Percentiles rank a stretch among this genome's conserved stretches.
Evolutionary conservation across 441 rosid genomes (phyloP).

Genomic region (Pelargonium citronellum): DNA sequence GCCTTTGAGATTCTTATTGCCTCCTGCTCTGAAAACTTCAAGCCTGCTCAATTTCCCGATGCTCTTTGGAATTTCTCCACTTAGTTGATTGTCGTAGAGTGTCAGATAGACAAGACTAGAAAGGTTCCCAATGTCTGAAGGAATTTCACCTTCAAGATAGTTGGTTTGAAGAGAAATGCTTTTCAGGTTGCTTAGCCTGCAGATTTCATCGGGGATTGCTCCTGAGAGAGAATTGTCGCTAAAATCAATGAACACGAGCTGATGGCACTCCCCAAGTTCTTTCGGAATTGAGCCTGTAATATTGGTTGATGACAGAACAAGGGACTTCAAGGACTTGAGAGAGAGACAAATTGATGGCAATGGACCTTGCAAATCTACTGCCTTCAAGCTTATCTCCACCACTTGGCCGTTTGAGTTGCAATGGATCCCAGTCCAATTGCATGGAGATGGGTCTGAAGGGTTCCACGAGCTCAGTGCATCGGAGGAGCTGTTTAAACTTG

Average conservation of each 20-base stretch:
- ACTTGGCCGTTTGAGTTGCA: slow-evolving; percentile 60
- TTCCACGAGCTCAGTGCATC: slow-evolving; percentile 53
- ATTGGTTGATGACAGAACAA: slow-evolving; percentile 59
- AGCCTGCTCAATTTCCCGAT: slow-evolving; percentile 59
- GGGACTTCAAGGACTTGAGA: slow-evolving; percentile 49
- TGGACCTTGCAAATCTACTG: slow-evolving; percentile 56
- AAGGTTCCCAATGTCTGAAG: slow-evolving; percentile 54
- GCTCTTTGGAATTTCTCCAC: slow-evolving; percentile 62
- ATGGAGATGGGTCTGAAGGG: slow-evolving; percentile 42
- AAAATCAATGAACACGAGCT: slow-evolving; percentile 51
- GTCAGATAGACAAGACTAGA: slow-evolving; percentile 52
- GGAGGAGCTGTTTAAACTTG: slow-evolving; percentile 45
- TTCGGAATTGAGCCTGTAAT: slow-evolving; percentile 65
- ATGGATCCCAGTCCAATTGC: slow-evolving; percentile 69
- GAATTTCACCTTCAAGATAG: slow-evolving; percentile 72
- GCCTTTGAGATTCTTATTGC: slow-evolving; percentile 76
- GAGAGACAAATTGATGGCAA: slow-evolving; percentile 53
- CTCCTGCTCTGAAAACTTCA: slow-evolving; percentile 64
- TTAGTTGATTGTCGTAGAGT: slow-evolving; percentile 68
- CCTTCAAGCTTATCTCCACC: slow-evolving; percentile 50
- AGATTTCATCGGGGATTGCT: slow-evolving; percentile 58
- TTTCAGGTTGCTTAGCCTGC: slow-evolving; percentile 50
- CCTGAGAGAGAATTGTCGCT: slow-evolving; percentile 74
- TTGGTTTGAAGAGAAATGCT: slow-evolving; percentile 60
- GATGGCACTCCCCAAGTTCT: slow-evolving; percentile 53